Conservation (phyloP, 2,329 filamentous ascomycete genomes). For the Fusarium verticillioides region DNA sequence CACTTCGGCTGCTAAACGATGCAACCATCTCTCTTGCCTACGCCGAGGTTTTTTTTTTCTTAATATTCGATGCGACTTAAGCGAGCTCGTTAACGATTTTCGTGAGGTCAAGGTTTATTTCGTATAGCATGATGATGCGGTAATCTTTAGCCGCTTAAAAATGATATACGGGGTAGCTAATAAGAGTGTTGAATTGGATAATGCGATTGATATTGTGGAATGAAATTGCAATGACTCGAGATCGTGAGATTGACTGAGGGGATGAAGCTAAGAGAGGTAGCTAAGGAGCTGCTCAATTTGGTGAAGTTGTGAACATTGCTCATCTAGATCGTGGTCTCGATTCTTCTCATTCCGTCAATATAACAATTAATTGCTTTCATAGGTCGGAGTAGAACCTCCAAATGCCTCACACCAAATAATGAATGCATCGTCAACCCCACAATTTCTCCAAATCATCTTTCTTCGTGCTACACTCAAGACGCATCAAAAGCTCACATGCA, state of each 20-base stretch:
- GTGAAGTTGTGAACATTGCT: rapidly evolving
- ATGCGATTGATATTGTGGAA: background rate
- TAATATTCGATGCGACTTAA: background rate
- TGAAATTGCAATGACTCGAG: background rate
- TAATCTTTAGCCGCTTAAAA: background rate
- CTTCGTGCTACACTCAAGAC: slow-evolving; percentile 8
- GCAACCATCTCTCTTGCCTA: slow-evolving; percentile 36
- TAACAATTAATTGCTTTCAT: background rate
- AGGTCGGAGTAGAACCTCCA: background rate
- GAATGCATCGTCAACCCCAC: slow-evolving; percentile 14
- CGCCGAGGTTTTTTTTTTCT: background rate
- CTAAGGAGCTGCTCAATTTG: background rate
- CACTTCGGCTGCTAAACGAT: slow-evolving; percentile 44
- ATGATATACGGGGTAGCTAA: background rate
- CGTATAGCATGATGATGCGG: background rate
- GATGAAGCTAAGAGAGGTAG: background rate
- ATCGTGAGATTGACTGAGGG: too few relatives aligned
- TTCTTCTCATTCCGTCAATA: too few relatives aligned
- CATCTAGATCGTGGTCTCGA: background rate
- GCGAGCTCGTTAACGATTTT: slow-evolving; percentile 13
- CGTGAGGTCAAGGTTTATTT: slow-evolving; percentile 11
- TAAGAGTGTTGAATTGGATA: background rate
- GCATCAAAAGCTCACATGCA: slow-evolving; percentile 5
- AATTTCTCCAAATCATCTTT: slow-evolving; percentile 32
- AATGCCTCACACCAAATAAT: slow-evolving; percentile 28